phyloP scores from a whole-genome alignment of 495 filamentous ascomycete species.

The Penicillium bialowiezense region DNA sequence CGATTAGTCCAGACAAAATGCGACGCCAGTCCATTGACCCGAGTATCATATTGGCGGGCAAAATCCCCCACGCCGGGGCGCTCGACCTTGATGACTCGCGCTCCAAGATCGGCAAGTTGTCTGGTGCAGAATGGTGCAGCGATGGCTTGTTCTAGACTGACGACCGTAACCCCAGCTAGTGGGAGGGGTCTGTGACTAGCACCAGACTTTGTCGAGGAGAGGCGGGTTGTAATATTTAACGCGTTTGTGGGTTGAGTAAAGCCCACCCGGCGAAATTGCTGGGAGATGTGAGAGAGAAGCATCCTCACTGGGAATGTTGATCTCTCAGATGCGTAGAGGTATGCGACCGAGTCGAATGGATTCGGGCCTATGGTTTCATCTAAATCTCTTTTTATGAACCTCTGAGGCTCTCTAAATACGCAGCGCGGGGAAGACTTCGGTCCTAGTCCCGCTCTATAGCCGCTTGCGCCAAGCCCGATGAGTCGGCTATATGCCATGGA shows the following conservation, averaged over 20 bases:
- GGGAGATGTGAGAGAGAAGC: background rate
- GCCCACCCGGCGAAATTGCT: background rate
- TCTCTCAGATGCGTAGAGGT: no score
- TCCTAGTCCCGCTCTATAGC: background rate
- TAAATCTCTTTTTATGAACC: background rate
- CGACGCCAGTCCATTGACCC: conserved; percentile 46
- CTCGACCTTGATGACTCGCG: conserved; percentile 53
- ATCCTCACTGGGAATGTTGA: background rate
- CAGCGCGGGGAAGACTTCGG: background rate
- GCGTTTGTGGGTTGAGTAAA: background rate
- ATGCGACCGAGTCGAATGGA: no score
- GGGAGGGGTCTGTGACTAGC: conserved; percentile 25
- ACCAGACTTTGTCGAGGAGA: conserved; percentile 10
- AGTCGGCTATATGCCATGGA: conserved; percentile 3
- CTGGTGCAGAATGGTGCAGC: conserved; percentile 52
- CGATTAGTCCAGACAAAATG: conserved; percentile 55
- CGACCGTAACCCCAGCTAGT: conserved; percentile 45
- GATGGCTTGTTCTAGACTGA: conserved; percentile 54
- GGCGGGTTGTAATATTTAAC: background rate
- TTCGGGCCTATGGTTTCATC: no score
- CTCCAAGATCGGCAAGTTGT: conserved; percentile 50
- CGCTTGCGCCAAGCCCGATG: conserved; percentile 1
- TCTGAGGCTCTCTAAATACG: background rate
- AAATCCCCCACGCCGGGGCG: conserved; percentile 49
- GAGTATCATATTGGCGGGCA: conserved; percentile 46